These are phyloP conservation scores for Trypanosoma rangeli DNA, from an alignment of 208 protist species.

Conservation along the genomic window DNA sequence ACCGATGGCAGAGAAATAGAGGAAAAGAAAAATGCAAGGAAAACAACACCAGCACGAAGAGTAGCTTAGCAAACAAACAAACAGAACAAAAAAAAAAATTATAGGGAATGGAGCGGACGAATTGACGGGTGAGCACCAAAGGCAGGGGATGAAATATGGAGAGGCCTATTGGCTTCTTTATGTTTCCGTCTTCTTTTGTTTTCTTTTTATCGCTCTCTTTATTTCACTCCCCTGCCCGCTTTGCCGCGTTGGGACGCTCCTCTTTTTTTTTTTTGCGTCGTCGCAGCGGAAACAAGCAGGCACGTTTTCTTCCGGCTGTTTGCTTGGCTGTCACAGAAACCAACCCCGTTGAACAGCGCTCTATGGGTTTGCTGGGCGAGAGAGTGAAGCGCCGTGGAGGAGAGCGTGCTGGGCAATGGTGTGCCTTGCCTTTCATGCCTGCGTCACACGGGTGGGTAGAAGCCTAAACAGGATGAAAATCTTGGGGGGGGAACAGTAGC, in stretches of 20 bases:
- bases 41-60: background rate
- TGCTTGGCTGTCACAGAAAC: background rate
- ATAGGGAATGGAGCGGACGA: background rate
- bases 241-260: background rate
- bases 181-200: conserved; percentile 6
- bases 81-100: background rate
- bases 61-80: background rate
- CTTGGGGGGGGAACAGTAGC: too few species aligned
- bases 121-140: background rate
- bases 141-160: background rate
- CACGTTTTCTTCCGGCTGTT: background rate
- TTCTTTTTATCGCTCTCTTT: conserved; percentile 13
- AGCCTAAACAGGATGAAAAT: background rate
- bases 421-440: background rate
- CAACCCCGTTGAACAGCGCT: background rate
- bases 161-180: background rate
- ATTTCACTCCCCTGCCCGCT: background rate
- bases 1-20: background rate
- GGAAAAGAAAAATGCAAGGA: conserved; percentile 3
- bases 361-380: background rate
- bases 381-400: background rate
- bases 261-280: conserved; percentile 1
- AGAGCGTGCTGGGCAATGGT: background rate
- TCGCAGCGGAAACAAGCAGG: background rate
- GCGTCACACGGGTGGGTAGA: background rate